Evolutionary conservation across 352 stramenopile species (phyloP).

Genomic region (Pythium scleroteichum): DNA sequence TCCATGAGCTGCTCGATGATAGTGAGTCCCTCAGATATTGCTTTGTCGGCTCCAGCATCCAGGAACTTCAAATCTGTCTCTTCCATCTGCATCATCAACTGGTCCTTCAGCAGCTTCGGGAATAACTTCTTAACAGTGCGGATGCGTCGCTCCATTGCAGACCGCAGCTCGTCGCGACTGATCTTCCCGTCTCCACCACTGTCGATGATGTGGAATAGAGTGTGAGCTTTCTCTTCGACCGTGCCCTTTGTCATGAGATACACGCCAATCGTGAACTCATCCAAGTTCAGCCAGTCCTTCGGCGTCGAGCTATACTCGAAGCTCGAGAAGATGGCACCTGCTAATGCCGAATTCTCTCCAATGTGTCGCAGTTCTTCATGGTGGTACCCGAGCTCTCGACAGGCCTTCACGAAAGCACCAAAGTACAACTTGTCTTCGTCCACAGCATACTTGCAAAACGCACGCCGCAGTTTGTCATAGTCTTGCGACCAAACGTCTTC

Average conservation of each 20-base stretch:
- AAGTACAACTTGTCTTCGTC: constrained; percentile 63
- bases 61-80: constrained; percentile 41
- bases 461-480: constrained; percentile 47
- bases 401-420: constrained; percentile 61
- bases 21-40: constrained; percentile 51
- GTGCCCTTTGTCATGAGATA: constrained; percentile 84
- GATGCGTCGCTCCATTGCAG: constrained; percentile 69
- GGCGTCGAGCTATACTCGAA: constrained; percentile 52
- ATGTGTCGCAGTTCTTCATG: constrained; percentile 68
- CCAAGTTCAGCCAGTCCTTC: constrained; percentile 70
- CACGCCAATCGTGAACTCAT: constrained; percentile 81
- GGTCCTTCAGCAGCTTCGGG: constrained; percentile 68
- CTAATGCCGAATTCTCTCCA: constrained; percentile 58
- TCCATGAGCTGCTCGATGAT: constrained; percentile 72
- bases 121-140: constrained; percentile 76
- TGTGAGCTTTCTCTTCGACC: constrained; percentile 78
- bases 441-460: constrained; percentile 55
- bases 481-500: constrained; percentile 53
- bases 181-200: constrained; percentile 67
- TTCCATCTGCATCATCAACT: constrained; percentile 67
- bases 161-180: constrained; percentile 71
- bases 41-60: constrained; percentile 43
- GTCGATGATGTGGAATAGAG: constrained; percentile 76
- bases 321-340: constrained; percentile 73
- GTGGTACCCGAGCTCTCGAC: constrained; percentile 50